Evolutionary conservation across 2,329 filamentous ascomycete genomes (phyloP).

Genomic region (Penicillium sp.): DNA sequence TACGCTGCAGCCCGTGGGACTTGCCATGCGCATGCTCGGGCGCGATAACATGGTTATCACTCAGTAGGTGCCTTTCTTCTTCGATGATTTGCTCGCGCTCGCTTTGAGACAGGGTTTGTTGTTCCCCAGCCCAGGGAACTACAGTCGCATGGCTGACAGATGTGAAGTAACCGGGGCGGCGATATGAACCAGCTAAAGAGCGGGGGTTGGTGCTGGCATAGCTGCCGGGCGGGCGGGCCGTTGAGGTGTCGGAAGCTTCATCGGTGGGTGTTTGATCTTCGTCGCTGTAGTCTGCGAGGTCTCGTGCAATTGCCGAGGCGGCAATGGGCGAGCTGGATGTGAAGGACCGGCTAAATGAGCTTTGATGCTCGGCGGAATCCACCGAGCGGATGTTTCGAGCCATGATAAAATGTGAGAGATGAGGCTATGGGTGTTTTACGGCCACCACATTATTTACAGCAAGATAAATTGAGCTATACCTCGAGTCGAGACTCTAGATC

Average conservation of each 20-base stretch:
- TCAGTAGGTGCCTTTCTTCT: slow-evolving; percentile 57
- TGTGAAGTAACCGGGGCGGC: slow-evolving; percentile 72
- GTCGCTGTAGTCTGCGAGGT: slow-evolving; percentile 63
- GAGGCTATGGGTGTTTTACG: not conserved
- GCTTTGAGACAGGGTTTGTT: slow-evolving; percentile 48
- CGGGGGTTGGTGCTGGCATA: slow-evolving; percentile 35
- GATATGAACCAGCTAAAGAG: slow-evolving; percentile 65
- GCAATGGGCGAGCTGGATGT: slow-evolving; percentile 63
- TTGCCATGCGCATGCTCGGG: slow-evolving; percentile 44
- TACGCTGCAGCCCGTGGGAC: slow-evolving; percentile 21
- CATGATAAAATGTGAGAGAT: slow-evolving; percentile 20
- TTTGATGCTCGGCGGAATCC: slow-evolving; percentile 26
- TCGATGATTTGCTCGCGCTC: slow-evolving; percentile 54
- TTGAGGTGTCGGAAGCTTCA: slow-evolving; percentile 39
- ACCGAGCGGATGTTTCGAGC: slow-evolving; percentile 26
- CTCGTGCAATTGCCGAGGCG: slow-evolving; percentile 62
- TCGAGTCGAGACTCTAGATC: not conserved
- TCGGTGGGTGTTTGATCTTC: slow-evolving; percentile 47
- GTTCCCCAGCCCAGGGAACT: slow-evolving; percentile 49
- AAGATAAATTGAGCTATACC: not conserved
- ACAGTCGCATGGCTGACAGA: slow-evolving; percentile 69
- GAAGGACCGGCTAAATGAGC: slow-evolving; percentile 45
- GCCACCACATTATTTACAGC: slow-evolving; percentile 4
- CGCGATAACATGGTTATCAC: slow-evolving; percentile 58
- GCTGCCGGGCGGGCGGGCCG: slow-evolving; percentile 41